Evolutionary conservation across 495 filamentous ascomycete species (phyloP), one percentile per base, ranked within the genome.

Genomic region (Immersiella caudata): DNA sequence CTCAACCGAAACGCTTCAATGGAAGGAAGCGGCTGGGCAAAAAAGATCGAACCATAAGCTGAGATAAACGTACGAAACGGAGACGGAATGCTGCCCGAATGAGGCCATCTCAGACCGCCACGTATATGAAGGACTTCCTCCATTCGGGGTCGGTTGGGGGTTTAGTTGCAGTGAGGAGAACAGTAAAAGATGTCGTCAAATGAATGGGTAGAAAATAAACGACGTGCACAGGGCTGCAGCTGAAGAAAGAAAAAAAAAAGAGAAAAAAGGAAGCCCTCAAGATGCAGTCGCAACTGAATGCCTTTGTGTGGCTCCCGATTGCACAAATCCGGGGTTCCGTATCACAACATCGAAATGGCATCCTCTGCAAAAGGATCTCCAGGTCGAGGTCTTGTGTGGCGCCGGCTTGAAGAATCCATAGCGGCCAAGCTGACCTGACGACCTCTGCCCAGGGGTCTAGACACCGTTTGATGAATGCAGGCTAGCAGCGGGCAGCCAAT

Each of bases 351-450:
- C 56, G 56, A 27, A 33, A n/a, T 27, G 26, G 22, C 55, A 58
- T 58, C 24, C 20, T 46, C 29, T 12, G 27, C n/a, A n/a, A n/a
- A 61, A 35, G 11, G n/a, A 6, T 3, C 7, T 6, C 57, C 27
- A 36, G 40, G 40, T 46, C 40, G 40, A 46, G 40, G 40, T 12
- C 5, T 18, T 33, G 29, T 33, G 58, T 73, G 69, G 71, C 66
- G 71, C 71, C 67, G 70, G 69, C 21, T 24, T 50, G 56, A 57
- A 64, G 65, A 60, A 62, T 33, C 46, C 26, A 14, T 55, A 61
- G 63, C 12, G 50, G 29, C 11, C 61, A 22, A 24, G 64, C 72
- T 76, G 59, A 68, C 64, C 67, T 72, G 70, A 74, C 66, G 29
- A 24, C 33, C 24, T 18, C 55, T 54, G 62, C 68, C 65, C 63